Evolutionary conservation across 2,329 filamentous ascomycete genomes (phyloP), one percentile per base, ranked within the genome.

Genomic region (Aureobasidium mangrovei): DNA sequence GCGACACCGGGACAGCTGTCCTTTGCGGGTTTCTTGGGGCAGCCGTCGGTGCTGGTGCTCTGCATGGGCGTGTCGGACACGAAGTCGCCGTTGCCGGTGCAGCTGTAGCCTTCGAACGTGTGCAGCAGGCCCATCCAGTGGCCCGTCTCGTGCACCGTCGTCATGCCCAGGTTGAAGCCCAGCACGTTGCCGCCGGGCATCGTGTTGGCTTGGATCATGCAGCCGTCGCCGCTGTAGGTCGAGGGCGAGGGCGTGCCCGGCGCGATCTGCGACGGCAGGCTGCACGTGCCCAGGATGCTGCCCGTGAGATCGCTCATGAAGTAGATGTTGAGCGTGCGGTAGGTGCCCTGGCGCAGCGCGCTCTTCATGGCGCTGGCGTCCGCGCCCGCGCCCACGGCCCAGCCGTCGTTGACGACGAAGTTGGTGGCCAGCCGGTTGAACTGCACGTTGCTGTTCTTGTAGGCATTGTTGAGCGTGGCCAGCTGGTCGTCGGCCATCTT

Each of bases 321-420:
- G 68, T 81, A 82, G 56, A 83, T 69, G 64, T 83, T 83, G 35
- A 82, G 70, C 1, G 74, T 73, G 38, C 61, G 58, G 65, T 83
- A 83, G 38, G 64, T 74, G 49, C 80, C 79, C 56, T 72, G 67
- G 26, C 78, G 77, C 2, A 82, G 73, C 2, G 73, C 65, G 27
- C 66, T 63, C 64, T 82, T 82, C 75, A 81, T 78, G 7, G 59
- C 69, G 44, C 73, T 62, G 59, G 76, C 74, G 61, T 75, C 72
- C 27, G 64, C 64, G 54, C 73, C 75, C 33, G 69, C 70, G 52
- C 68, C 72, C 18, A 69, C 62, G 32, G 79, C 78, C 79, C 79
- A 82, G 43, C 67, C 68, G 59, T 79, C 73, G 67, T 80, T 81
- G 55, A 72, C 68, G 35, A 71, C 77, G 60, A 73, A 77, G 27